Evolutionary conservation across 179 eudicot species (phyloP), one percentile per base, ranked within the genome.

Genomic region (Beta corolliflora): DNA sequence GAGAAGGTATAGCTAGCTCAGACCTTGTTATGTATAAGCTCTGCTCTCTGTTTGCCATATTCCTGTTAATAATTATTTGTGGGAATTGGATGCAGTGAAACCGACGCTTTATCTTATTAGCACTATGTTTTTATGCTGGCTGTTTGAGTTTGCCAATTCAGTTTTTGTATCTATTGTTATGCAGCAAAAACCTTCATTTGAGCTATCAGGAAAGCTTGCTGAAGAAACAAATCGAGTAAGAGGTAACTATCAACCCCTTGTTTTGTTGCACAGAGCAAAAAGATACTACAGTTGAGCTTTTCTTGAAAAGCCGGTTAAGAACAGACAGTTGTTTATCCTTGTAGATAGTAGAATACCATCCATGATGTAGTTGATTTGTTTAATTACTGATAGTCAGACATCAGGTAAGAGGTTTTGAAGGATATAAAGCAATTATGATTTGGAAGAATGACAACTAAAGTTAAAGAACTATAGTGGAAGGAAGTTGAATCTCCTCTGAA

Each of bases 191-290:
- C 99, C 97, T 74, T 96, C 99, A 71, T 96, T 94, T 85, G 99
- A 93, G 87, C 89, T 94, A 73, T 96, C 98, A 64, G 98, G 99
- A 75, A 96, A 96, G 89, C 99, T 96, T 88, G 98, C 98, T 68
- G 98, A 84, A 18, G 99, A 96, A 89, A 96, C 99, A 31, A 96
- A 96, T 82, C 88, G 99, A 78, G 93, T 96, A 48, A 92, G 89
- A 92, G 99, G 99, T 94, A 85, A 79, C 75, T 61, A 15, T 52
- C 72, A 52, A 25, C 45, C 31, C 76, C 41, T 46, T 65, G 11
- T 10, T 55, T 19, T 16, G 18, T 31, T 46, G 71, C 71, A 5
- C 63, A 58, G 41, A 36, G 41, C 41, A 36, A 36, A 29, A 36
- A 36, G 41, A 36, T 36, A 36, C 41, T 50, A n/a, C 21, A 7